phyloP scores from a whole-genome alignment of 345 rosid species.

The Rhodamnia argentea region DNA sequence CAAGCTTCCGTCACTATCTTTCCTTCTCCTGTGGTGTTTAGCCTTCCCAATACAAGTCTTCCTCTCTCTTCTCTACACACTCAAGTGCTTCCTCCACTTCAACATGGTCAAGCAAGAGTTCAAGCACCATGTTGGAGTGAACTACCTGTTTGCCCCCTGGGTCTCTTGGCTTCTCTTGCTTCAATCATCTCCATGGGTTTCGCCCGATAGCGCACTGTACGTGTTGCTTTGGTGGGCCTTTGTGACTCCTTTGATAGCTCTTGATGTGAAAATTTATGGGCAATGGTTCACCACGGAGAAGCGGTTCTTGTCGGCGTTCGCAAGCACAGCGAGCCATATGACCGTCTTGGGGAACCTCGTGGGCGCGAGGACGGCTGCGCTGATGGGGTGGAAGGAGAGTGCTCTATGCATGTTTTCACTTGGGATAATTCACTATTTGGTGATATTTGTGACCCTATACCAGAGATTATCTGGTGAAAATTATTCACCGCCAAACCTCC shows the following conservation, averaged over 20 bases:
- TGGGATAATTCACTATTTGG: constrained; percentile 54
- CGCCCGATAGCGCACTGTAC: constrained; percentile 1
- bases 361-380: constrained; percentile 45
- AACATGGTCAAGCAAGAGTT: constrained; percentile 34
- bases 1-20: constrained; percentile 8
- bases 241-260: constrained; percentile 32
- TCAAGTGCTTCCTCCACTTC: constrained; percentile 20
- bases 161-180: constrained; percentile 59
- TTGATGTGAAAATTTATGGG: constrained; percentile 61
- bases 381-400: constrained; percentile 48
- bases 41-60: constrained; percentile 8
- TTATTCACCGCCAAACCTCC: constrained; percentile 25
- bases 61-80: constrained; percentile 13
- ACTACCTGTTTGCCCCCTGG: constrained; percentile 62
- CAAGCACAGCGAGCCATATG: constrained; percentile 59
- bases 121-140: constrained; percentile 41
- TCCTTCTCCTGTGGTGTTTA: constrained; percentile 23
- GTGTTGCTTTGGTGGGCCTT: constrained; percentile 28
- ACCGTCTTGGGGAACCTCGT: constrained; percentile 55
- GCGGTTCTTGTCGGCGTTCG: constrained; percentile 36
- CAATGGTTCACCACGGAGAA: constrained; percentile 73
- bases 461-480: constrained; percentile 42
- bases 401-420: constrained; percentile 57
- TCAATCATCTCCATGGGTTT: constrained; percentile 38
- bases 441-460: constrained; percentile 64